Base-by-base conservation (phyloP, 2,329 filamentous ascomycete species). In the Metarhizium rileyi region DNA sequence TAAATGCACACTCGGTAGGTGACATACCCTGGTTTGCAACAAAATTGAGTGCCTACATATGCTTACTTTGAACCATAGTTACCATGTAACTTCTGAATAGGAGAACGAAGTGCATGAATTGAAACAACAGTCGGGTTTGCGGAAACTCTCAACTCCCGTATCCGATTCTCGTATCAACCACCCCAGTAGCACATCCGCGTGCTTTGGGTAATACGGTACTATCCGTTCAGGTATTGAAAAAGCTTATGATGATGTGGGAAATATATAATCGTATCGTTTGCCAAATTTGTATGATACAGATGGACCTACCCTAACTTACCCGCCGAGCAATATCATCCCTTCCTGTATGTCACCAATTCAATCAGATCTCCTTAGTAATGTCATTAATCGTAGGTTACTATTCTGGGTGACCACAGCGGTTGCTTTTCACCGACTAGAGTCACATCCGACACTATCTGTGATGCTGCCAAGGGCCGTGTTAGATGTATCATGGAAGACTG, bases 331-430 rank as follows among this genome's bases (percentile, higher is more conserved):
- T 43, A 43, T 18, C 41, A 45, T 28, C 49, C 45, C 12, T 51
- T 44, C 30, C 27, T 44, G 16, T 45, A 38, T 9, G 23, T 48
- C 14, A 45, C 45, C 27, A 28, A 48, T 12, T 3, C 10, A 20
- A 48, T 2, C 5, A 44, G n/a, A 23, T 20, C 45, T 20, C 45
- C 49, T 38, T 30, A 51, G 25, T 14, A 51, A 12, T 40, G 48
- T 42, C 38, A 48, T 26, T 6, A 30, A 27, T 38, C 18, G 10
- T 51, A 38, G 5, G 45, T 42, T 51, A 5, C 49, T 51, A n/a
- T 51, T 51, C 44, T 54, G 48, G 53, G 33, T n/a, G 7, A 45
- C 53, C 20, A 38, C 51, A 28, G 40, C 50, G 7, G 47, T 52
- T 18, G 48, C 46, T 23, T 46, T 48, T 1, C 27, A 48, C 3